phyloP scores from a whole-genome alignment of 768 basidiomycete genomes.

The Tylopilus balloui region DNA sequence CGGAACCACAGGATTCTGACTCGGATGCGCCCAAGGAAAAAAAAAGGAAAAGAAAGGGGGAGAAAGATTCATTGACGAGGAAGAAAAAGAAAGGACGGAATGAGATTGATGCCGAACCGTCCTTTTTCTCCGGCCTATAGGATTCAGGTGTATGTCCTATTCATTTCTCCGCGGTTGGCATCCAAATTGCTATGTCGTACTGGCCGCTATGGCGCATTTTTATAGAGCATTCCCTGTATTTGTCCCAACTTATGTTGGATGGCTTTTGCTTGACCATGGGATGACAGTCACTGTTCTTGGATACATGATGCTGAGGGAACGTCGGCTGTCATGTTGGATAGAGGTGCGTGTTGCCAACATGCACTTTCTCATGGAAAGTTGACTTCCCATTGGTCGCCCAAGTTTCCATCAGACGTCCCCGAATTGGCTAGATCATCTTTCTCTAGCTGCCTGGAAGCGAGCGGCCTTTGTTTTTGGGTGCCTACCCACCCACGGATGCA shows the following conservation, averaged over 20 bases:
- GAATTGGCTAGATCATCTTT: neutral
- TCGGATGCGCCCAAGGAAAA: slow-evolving; percentile 34
- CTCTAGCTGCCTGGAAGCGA: neutral
- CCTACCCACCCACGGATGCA: slow-evolving; percentile 1
- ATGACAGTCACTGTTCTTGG: neutral
- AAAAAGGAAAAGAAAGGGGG: slow-evolving; percentile 57
- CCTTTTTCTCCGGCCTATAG: slow-evolving; percentile 67
- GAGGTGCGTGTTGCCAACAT: neutral
- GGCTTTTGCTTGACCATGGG: neutral
- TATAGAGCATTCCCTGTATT: no score
- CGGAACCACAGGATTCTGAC: slow-evolving; percentile 26
- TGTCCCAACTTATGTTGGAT: neutral
- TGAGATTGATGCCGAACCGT: slow-evolving; percentile 49
- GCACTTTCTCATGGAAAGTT: neutral
- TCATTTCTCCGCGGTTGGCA: neutral
- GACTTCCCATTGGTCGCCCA: neutral
- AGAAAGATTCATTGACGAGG: slow-evolving; percentile 43
- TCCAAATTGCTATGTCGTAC: neutral
- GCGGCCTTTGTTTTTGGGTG: neutral
- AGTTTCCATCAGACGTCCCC: neutral
- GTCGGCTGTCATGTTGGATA: neutral
- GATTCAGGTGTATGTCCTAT: neutral
- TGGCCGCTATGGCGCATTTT: no score
- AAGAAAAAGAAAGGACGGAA: slow-evolving; percentile 60
- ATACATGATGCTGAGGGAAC: neutral